Percentiles rank a stretch among this genome's conserved stretches.
Evolutionary conservation across 345 rosid species (phyloP).

Genomic region (Erucastrum elatum): DNA sequence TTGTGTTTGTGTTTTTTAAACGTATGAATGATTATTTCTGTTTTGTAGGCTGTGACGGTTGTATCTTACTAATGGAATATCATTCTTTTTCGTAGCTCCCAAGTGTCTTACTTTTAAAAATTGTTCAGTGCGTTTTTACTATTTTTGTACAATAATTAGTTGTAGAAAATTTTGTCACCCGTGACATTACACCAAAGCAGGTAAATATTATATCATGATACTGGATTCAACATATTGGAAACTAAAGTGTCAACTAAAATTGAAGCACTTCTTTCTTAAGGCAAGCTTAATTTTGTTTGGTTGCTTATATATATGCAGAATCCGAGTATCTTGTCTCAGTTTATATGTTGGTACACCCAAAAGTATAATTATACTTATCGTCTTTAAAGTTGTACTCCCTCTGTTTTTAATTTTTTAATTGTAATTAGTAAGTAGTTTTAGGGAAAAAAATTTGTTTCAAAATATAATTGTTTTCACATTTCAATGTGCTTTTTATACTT

Average conservation of each 20-base stretch:
- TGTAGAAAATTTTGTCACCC: background rate
- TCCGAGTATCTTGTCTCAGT: background rate
- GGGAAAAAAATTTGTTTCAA: too few relatives aligned
- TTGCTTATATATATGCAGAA: background rate
- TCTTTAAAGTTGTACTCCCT: too few relatives aligned
- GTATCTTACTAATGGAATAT: slow-evolving; percentile 14
- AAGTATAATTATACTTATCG: background rate
- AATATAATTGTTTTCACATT: too few relatives aligned
- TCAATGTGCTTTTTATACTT: too few relatives aligned
- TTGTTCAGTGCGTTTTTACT: background rate
- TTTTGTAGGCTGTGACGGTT: background rate
- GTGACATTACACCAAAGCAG: background rate
- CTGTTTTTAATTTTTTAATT: too few relatives aligned
- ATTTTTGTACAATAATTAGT: background rate
- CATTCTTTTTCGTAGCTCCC: slow-evolving; percentile 1
- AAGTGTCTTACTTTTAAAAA: background rate
- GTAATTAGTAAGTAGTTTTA: too few relatives aligned
- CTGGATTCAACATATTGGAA: background rate
- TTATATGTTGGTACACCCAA: background rate
- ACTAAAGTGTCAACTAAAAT: background rate
- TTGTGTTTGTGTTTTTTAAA: slow-evolving; percentile 14
- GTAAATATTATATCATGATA: background rate
- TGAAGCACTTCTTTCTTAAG: background rate
- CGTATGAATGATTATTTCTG: background rate
- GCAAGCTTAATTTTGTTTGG: background rate